phyloP scores from a whole-genome alignment of 2,329 filamentous ascomycete species.

The Ophiostoma piceae region DNA sequence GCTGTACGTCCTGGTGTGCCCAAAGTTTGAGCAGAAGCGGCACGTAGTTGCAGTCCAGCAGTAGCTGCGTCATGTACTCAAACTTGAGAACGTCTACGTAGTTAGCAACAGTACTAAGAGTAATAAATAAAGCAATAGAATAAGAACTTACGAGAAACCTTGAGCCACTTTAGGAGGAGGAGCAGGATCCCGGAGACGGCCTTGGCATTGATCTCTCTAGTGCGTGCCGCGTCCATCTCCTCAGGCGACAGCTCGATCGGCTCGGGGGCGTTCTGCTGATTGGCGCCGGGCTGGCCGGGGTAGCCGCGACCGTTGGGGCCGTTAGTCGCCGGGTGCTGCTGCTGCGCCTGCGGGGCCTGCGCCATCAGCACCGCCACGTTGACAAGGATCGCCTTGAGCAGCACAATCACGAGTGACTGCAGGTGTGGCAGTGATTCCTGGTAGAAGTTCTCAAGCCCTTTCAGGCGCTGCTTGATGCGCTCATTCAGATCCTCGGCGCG shows the following conservation, averaged over 20 bases:
- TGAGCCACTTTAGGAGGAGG: slow-evolving; percentile 92
- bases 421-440: slow-evolving; percentile 72
- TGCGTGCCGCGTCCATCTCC: slow-evolving; percentile 74
- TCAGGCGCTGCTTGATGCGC: slow-evolving; percentile 59
- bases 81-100: slow-evolving; percentile 80
- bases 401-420: slow-evolving; percentile 87
- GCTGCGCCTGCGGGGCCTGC: slow-evolving; percentile 45
- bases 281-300: slow-evolving; percentile 28
- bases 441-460: slow-evolving; percentile 77
- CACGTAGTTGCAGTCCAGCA: slow-evolving; percentile 92
- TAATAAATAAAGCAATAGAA: not conserved
- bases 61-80: slow-evolving; percentile 87
- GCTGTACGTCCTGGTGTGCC: slow-evolving; percentile 88
- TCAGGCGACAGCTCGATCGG: slow-evolving; percentile 54
- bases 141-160: slow-evolving; percentile 71
- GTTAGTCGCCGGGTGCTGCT: slow-evolving; percentile 33
- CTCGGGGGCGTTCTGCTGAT: slow-evolving; percentile 31
- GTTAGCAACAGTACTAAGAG: not conserved
- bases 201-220: slow-evolving; percentile 82
- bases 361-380: slow-evolving; percentile 82
- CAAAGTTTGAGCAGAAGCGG: slow-evolving; percentile 89
- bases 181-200: slow-evolving; percentile 85
- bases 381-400: slow-evolving; percentile 79
- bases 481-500: slow-evolving; percentile 43
- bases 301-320: not conserved